Base-by-base conservation (phyloP, 345 rosid genomes). In the Euphorbia lathyris region DNA sequence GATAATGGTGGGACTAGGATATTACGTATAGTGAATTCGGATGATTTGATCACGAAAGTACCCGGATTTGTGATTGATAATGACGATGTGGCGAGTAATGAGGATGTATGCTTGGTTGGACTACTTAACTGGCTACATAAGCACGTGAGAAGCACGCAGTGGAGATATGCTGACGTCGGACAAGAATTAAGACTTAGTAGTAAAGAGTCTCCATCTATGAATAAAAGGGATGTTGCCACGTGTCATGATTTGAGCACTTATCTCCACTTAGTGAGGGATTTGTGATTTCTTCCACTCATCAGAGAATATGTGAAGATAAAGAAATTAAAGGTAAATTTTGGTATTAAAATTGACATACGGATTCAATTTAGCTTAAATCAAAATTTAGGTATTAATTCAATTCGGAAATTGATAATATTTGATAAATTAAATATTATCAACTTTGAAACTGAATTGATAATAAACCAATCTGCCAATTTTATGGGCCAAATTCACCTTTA, bases 231-330 rank as follows among this genome's bases (percentile, higher is more conserved):
- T 56, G 83, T 87, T 0, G 96, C 93, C 80, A 80, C 91, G 69
- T 91, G 96, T 82, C 98, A 94, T 64, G 97, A 94, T 47, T 80
- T 94, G 16, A 87, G 85, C 70, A 91, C 97, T 22, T 94, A 88
- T 47, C 76, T 94, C 0, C 93, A 86, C 72, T 77, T 89, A 74
- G 89, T 93, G 2, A 74, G 27, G 90, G 88, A 9, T 89, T 89
- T 20, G 94, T 85, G 38, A 89, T 90, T 78, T 85, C n/a, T n/a
- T n/a, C 98, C 63, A 77, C 86, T 27, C 86, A 97, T 67, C 91
- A 93, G 7, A 5, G 10, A 68, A 17, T 9, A n/a, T n/a, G n/a
- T n/a, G n/a, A n/a, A n/a, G n/a, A n/a, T n/a, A n/a, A n/a, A n/a
- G n/a, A n/a, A n/a, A n/a, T n/a, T n/a, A n/a, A n/a, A n/a, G n/a